Evolutionary conservation across 1,284 basidiomycete genomes (phyloP).

Genomic region (Sparassis latifolia): DNA sequence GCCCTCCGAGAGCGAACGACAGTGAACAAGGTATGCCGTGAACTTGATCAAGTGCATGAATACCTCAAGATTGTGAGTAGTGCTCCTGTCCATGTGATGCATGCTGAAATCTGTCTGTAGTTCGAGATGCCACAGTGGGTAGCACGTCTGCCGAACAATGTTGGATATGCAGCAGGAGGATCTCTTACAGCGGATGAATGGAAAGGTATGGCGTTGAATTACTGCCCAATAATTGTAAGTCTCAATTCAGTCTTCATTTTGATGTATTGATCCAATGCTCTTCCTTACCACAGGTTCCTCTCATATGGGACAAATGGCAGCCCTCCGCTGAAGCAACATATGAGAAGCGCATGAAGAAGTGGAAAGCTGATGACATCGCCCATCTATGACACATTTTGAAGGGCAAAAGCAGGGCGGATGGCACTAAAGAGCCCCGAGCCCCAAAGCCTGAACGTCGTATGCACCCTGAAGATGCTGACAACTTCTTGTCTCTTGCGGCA

Average conservation of each 20-base stretch:
- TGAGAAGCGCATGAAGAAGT: constrained; percentile 2
- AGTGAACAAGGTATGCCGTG: constrained; percentile 13
- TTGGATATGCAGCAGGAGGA: constrained; percentile 28
- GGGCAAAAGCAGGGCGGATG: neutral
- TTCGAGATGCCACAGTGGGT: constrained; percentile 26
- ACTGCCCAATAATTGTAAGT: constrained; percentile 22
- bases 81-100: neutral
- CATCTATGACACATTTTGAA: neutral
- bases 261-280: neutral
- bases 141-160: constrained; percentile 18
- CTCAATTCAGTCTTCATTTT: neutral
- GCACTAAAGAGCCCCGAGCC: neutral
- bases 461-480: constrained; percentile 5
- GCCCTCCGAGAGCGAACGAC: constrained; percentile 13
- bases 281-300: constrained; percentile 3
- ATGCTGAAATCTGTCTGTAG: constrained; percentile 8
- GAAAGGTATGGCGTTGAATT: constrained; percentile 16
- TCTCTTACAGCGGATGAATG: constrained; percentile 27
- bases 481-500: constrained; percentile 8
- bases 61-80: constrained; percentile 12
- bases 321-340: constrained; percentile 5
- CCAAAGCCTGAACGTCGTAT: constrained; percentile 7
- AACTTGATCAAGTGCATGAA: constrained; percentile 21
- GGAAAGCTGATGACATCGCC: constrained; percentile 6
- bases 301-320: constrained; percentile 11